These are phyloP conservation scores for Talaromyces trachyspermus DNA, from an alignment of 495 filamentous ascomycete genomes.

Conservation along the genomic window DNA sequence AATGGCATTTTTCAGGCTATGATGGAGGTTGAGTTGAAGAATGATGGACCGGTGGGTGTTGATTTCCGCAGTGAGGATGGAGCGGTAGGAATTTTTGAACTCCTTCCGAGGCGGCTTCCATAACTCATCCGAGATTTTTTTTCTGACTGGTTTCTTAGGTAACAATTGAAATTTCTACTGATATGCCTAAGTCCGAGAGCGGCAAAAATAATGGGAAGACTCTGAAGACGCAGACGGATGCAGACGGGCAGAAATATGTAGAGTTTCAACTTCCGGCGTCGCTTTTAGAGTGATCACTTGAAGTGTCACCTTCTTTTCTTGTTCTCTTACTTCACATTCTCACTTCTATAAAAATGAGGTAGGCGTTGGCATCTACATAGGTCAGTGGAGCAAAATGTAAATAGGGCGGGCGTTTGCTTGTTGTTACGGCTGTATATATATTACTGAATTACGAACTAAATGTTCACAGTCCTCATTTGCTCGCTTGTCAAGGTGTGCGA, in stretches of 20 bases:
- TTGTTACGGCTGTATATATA: too few species aligned
- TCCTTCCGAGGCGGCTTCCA: constrained; percentile 21
- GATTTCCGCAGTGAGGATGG: constrained; percentile 57
- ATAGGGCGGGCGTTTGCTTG: too few species aligned
- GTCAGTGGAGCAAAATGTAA: too few species aligned
- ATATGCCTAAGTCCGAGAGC: constrained; percentile 48
- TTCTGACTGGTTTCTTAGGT: constrained; percentile 39
- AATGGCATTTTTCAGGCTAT: constrained; percentile 96
- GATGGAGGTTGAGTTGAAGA: constrained; percentile 94
- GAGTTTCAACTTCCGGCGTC: constrained; percentile 35
- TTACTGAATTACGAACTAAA: too few species aligned
- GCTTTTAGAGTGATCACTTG: constrained; percentile 26
- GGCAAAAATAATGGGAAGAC: constrained; percentile 16
- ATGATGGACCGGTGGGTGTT: constrained; percentile 87
- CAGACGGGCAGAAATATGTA: constrained; percentile 18
- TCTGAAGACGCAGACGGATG: constrained; percentile 13
- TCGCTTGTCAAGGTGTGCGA: too few species aligned
- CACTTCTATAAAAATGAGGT: too few species aligned
- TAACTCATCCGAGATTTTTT: constrained; percentile 11
- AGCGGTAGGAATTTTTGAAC: constrained; percentile 46
- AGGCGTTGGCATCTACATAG: too few species aligned
- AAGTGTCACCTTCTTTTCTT: too few species aligned
- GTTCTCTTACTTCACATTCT: too few species aligned
- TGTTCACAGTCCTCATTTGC: too few species aligned
- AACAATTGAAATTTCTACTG: constrained; percentile 58